A percentile compares a stretch with the other conserved stretches of the same genome.
Evolutionary conservation across 495 filamentous ascomycete species (phyloP).

Genomic region (Daldinia loculata): DNA sequence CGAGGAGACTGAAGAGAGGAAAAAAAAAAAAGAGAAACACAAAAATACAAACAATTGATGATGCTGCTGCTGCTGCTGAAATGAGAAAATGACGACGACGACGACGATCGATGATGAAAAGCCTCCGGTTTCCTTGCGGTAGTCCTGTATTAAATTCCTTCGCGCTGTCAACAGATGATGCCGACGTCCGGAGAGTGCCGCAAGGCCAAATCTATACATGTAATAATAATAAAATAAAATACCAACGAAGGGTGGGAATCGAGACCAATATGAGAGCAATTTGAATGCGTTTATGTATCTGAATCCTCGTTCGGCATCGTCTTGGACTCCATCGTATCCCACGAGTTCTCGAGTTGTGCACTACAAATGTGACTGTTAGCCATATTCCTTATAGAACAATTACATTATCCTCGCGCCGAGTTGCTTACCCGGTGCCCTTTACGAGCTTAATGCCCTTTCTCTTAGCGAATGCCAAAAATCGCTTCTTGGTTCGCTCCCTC

Average conservation of each 20-base stretch:
- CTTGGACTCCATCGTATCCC: conserved; percentile 41
- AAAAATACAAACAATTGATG: not conserved
- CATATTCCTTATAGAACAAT: not conserved
- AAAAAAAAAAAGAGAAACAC: not conserved
- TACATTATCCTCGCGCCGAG: not conserved
- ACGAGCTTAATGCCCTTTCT: conserved; percentile 52
- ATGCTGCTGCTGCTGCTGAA: not conserved
- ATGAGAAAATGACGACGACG: not conserved
- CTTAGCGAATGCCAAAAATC: conserved; percentile 53
- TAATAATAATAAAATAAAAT: conserved; percentile 3
- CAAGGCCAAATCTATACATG: not conserved
- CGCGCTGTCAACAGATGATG: conserved; percentile 3
- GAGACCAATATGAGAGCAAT: not conserved
- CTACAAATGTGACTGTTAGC: conserved; percentile 28
- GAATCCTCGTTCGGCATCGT: conserved; percentile 36
- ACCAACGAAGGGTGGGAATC: conserved; percentile 3
- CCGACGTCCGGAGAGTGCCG: not conserved
- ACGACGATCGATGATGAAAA: conserved; percentile 12
- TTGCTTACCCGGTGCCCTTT: conserved; percentile 47
- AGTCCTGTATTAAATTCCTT: conserved; percentile 31
- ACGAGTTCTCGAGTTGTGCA: conserved; percentile 32
- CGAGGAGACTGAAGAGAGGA: conserved; percentile 8
- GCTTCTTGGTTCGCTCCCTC: conserved; percentile 55
- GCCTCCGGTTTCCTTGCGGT: conserved; percentile 36
- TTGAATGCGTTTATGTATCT: conserved; percentile 17